phyloP scores from a whole-genome alignment of 257 asterid species.

The Knoxia roxburghii region DNA sequence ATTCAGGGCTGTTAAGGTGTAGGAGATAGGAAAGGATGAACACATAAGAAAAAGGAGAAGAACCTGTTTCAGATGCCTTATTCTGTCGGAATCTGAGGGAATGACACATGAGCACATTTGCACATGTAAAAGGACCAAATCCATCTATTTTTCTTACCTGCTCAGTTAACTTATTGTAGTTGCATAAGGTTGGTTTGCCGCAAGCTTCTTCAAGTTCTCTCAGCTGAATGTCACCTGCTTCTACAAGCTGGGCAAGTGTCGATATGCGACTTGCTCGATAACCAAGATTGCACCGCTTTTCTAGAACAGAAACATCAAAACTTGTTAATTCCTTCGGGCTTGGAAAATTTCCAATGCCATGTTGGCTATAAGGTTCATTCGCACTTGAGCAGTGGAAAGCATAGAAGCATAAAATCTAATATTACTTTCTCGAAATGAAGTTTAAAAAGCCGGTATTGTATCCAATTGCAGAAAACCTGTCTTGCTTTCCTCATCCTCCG shows the following conservation, averaged over 20 bases:
- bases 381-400: constrained; percentile 15
- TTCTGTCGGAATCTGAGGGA: constrained; percentile 83
- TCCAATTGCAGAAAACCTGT: constrained; percentile 10
- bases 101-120: constrained; percentile 78
- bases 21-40: not conserved
- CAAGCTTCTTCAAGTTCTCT: constrained; percentile 44
- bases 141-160: constrained; percentile 64
- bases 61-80: constrained; percentile 84
- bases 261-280: constrained; percentile 72
- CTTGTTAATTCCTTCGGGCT: constrained; percentile 58
- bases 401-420: constrained; percentile 9
- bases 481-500: constrained; percentile 20
- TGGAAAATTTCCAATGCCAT: constrained; percentile 57
- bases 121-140: constrained; percentile 78
- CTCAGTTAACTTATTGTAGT: constrained; percentile 47
- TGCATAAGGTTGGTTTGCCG: constrained; percentile 27
- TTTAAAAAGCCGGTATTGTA: constrained; percentile 12
- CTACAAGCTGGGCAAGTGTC: constrained; percentile 57
- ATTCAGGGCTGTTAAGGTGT: too few species aligned
- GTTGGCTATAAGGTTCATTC: constrained; percentile 7
- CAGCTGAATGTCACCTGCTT: constrained; percentile 52
- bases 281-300: constrained; percentile 65
- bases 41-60: not conserved
- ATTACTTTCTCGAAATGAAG: constrained; percentile 3
- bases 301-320: constrained; percentile 49